Conservation (phyloP, 2,329 filamentous ascomycete species). For the Pseudohalonectria lignicola region DNA sequence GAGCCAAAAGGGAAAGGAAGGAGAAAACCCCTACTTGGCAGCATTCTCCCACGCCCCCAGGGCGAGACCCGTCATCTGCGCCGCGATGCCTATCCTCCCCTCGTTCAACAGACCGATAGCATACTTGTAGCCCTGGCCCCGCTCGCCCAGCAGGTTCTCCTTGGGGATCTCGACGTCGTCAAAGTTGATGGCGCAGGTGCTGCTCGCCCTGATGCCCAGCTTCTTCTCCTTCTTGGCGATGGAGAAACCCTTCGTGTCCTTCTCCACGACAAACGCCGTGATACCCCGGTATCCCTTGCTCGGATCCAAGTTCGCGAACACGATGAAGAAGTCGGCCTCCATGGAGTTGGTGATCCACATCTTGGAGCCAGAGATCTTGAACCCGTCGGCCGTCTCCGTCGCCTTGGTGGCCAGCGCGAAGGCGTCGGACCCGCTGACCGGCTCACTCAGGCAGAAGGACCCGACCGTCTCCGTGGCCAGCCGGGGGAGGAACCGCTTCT, state of each 20-base stretch:
- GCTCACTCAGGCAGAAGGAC: constrained; percentile 88
- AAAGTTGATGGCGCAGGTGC: constrained; percentile 94
- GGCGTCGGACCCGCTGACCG: constrained; percentile 85
- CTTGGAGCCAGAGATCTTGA: constrained; percentile 82
- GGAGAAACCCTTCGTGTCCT: constrained; percentile 76
- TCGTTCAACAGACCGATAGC: constrained; percentile 92
- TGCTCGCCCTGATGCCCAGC: constrained; percentile 89
- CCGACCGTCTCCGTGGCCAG: constrained; percentile 84
- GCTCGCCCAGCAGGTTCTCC: constrained; percentile 77
- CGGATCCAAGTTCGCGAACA: constrained; percentile 91
- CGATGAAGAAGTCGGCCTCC: constrained; percentile 91
- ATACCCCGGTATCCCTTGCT: constrained; percentile 95
- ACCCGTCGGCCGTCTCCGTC: constrained; percentile 70
- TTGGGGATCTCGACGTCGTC: constrained; percentile 89
- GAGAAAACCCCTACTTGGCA: constrained; percentile 60
- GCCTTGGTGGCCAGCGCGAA: constrained; percentile 92
- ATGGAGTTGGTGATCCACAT: constrained; percentile 99
- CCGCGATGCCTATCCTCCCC: constrained; percentile 92
- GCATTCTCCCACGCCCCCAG: constrained; percentile 94
- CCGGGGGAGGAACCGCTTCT: constrained; percentile 82
- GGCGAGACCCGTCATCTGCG: constrained; percentile 96
- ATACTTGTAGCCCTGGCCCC: constrained; percentile 95
- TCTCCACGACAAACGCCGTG: constrained; percentile 90
- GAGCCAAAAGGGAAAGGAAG: too few relatives aligned
- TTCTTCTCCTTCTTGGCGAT: constrained; percentile 99